Evolutionary conservation across 2,329 filamentous ascomycete species (phyloP), one percentile per base, ranked within the genome.

Genomic region (Phyllosticta citriasiana): DNA sequence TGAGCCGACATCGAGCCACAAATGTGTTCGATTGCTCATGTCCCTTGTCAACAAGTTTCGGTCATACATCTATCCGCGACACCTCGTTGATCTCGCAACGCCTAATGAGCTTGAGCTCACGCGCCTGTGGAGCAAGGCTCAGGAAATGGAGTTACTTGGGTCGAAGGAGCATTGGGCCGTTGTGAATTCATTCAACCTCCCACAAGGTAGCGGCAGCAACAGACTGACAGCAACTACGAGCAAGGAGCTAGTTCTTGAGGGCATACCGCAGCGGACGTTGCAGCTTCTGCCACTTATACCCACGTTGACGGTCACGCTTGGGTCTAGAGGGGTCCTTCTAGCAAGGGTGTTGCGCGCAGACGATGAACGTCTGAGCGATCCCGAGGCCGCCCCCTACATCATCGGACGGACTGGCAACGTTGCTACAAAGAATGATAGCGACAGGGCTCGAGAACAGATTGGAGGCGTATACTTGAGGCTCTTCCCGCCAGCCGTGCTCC

Each of bases 251-350:
- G 88, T 91, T 0, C 88, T 96, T 66, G 79, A 84, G 9, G 94
- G 93, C 1, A 83, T 96, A 12, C 91, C 93, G 0, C 87, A 95
- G 67, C 88, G 93, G 76, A 84, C 82, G 40, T 82, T 97, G 51
- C 89, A 94, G 68, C 82, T 99, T 22, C 81, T 97, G 1, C 94
- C 94, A 0, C 96, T 91, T 67, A 88, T 97, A 24, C 91, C 92
- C 0, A 89, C 84, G 2, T 84, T 97, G 30, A 76, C 96, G 51
- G 91, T 90, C 1, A 97, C 96, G 73, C 79, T 97, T 1, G 94
- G 94, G 0, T 74, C 77, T 0, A 75, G 84, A 50, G 92, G 92
- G 0, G 89, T 91, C 1, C 78, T 97, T 2, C 74, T 97, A 27
- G 88, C 90, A 0, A 82, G 84, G 54, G 74, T 97, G 2, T 77